These are phyloP conservation scores for Trichoderma atrobrunneum DNA, from an alignment of 2,329 filamentous ascomycete species.

Conservation along the genomic window DNA sequence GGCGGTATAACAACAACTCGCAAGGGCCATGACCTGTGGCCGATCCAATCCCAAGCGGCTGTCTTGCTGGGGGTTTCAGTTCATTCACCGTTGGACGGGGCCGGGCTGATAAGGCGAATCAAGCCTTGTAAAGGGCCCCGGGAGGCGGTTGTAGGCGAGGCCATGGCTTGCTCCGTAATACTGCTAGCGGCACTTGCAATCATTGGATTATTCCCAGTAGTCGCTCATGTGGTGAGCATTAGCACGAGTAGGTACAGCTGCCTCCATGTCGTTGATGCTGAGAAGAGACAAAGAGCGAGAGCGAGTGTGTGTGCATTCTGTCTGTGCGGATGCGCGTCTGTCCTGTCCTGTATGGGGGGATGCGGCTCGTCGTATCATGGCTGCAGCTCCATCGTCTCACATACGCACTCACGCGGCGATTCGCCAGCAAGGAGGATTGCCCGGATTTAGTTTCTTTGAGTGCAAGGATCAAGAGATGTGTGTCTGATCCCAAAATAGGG, in stretches of 20 bases:
- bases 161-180: neutral
- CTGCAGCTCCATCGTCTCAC: conserved; percentile 11
- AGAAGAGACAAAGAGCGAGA: neutral
- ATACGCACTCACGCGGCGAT: neutral
- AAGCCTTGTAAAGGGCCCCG: neutral
- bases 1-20: neutral
- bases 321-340: neutral
- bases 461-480: neutral
- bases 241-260: neutral
- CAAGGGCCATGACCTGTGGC: neutral
- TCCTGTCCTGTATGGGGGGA: neutral
- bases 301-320: neutral
- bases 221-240: neutral
- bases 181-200: neutral
- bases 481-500: neutral
- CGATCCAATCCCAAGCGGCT: neutral
- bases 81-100: neutral
- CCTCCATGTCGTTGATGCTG: neutral
- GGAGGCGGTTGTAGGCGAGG: neutral
- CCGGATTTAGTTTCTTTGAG: neutral
- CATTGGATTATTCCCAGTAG: neutral
- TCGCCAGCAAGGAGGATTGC: neutral
- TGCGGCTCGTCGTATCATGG: conserved; percentile 13
- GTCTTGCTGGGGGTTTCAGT: neutral
- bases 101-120: neutral